Conservation (phyloP, 1,139 yeast genomes). For the Yamadazyma epiphylla region DNA sequence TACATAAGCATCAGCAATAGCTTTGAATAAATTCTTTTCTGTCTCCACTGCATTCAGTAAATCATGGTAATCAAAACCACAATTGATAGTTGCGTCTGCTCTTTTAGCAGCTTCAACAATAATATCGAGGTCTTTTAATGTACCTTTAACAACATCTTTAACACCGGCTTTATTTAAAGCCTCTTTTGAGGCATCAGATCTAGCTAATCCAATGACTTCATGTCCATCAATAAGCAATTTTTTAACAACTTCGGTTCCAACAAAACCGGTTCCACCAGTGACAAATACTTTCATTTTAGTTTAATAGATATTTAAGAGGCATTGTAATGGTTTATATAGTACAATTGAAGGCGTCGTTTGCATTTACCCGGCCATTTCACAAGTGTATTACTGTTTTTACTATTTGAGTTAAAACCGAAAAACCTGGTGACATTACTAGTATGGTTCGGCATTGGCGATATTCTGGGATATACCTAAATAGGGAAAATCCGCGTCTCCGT, state of each 20-base stretch:
- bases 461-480: no score
- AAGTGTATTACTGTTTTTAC: no score
- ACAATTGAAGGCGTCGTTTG: no score
- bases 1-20: constrained; percentile 17
- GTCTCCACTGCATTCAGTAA: constrained; percentile 8
- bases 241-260: constrained; percentile 30
- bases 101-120: constrained; percentile 19
- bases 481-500: no score
- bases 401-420: no score
- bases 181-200: constrained; percentile 31
- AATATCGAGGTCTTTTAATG: constrained; percentile 17
- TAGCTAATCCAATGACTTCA: constrained; percentile 33
- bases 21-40: constrained; percentile 16
- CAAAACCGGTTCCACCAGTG: constrained; percentile 39
- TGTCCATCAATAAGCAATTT: constrained; percentile 23
- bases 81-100: constrained; percentile 28
- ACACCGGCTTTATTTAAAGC: constrained; percentile 19
- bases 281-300: constrained; percentile 25
- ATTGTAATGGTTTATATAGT: no score
- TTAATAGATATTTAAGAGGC: no score
- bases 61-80: constrained; percentile 27
- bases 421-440: no score
- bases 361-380: no score
- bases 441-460: no score
- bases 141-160: constrained; percentile 17